These are phyloP conservation scores for Inga leiocalycina DNA, from an alignment of 306 rosid genomes.

Conservation along the genomic window DNA sequence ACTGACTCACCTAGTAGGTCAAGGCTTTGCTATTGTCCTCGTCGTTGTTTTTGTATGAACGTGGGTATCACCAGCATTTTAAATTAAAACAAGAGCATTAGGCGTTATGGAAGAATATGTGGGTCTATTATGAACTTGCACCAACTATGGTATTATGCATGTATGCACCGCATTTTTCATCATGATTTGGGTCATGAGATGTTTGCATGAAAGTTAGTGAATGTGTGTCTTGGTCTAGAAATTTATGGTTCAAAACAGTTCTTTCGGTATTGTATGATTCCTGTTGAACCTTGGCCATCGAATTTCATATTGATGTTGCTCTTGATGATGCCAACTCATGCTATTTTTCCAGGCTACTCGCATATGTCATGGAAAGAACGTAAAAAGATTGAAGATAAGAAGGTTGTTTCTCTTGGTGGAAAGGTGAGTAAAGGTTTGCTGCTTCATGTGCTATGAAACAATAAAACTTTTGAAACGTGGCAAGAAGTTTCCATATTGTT, in stretches of 20 bases:
- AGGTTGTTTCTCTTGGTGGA: slow-evolving; percentile 80
- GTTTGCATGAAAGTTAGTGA: background rate
- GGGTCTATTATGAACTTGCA: background rate
- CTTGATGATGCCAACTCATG: slow-evolving; percentile 27
- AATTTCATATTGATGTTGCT: slow-evolving; percentile 3
- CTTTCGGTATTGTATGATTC: background rate
- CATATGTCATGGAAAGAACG: slow-evolving; percentile 89
- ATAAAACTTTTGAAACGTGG: background rate
- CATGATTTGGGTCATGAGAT: background rate
- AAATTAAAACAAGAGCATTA: background rate
- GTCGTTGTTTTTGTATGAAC: no score
- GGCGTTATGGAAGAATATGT: background rate
- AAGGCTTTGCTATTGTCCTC: no score
- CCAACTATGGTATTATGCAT: background rate
- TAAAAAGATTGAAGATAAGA: slow-evolving; percentile 69
- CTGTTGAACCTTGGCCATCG: background rate
- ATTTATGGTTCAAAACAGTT: slow-evolving; percentile 2
- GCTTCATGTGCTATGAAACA: background rate
- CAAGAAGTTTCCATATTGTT: background rate
- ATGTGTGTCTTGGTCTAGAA: background rate
- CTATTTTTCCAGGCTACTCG: slow-evolving; percentile 50
- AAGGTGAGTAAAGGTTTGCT: slow-evolving; percentile 52
- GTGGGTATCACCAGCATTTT: background rate
- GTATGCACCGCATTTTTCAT: slow-evolving; percentile 1
- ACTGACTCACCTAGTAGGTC: no score